These are phyloP conservation scores for Massariosphaeria phaeospora DNA, from an alignment of 495 filamentous ascomycete genomes.

Conservation along the genomic window DNA sequence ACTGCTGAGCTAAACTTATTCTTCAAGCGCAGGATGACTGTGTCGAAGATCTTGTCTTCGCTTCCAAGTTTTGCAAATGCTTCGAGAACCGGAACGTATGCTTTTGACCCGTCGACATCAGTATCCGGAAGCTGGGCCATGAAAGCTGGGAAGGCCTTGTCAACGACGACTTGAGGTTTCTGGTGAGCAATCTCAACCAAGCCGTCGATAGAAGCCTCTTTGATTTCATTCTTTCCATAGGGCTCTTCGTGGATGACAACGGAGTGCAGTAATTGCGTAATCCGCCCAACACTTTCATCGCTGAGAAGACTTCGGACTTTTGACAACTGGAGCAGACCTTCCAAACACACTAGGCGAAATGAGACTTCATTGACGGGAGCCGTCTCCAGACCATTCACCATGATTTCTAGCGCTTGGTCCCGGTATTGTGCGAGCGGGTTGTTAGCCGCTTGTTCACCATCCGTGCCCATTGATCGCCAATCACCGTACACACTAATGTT, in stretches of 20 bases:
- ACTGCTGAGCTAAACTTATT: slow-evolving; percentile 61
- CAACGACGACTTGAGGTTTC: slow-evolving; percentile 62
- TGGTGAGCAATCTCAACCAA: slow-evolving; percentile 61
- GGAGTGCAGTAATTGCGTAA: slow-evolving; percentile 62
- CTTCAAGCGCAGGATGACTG: slow-evolving; percentile 60
- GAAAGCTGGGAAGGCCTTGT: slow-evolving; percentile 69
- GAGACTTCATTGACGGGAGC: slow-evolving; percentile 61
- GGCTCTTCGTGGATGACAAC: slow-evolving; percentile 58
- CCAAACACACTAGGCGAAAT: slow-evolving; percentile 57
- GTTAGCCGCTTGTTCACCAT: slow-evolving; percentile 23
- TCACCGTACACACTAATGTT: slow-evolving; percentile 54
- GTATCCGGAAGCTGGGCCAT: slow-evolving; percentile 64
- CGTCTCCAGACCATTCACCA: slow-evolving; percentile 57
- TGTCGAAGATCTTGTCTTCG: slow-evolving; percentile 63
- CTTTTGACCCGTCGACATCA: slow-evolving; percentile 39
- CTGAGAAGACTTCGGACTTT: slow-evolving; percentile 54
- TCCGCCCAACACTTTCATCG: slow-evolving; percentile 58
- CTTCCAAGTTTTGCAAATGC: slow-evolving; percentile 62
- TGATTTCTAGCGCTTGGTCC: slow-evolving; percentile 57
- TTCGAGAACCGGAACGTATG: slow-evolving; percentile 59
- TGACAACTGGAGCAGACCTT: slow-evolving; percentile 55
- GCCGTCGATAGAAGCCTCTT: slow-evolving; percentile 59
- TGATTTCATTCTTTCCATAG: slow-evolving; percentile 53
- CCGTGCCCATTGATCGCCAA: slow-evolving; percentile 47
- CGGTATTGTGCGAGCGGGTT: slow-evolving; percentile 57